Base-by-base conservation (phyloP, 371 early-diverging fungal species). In the Apophysomyces elegans region DNA sequence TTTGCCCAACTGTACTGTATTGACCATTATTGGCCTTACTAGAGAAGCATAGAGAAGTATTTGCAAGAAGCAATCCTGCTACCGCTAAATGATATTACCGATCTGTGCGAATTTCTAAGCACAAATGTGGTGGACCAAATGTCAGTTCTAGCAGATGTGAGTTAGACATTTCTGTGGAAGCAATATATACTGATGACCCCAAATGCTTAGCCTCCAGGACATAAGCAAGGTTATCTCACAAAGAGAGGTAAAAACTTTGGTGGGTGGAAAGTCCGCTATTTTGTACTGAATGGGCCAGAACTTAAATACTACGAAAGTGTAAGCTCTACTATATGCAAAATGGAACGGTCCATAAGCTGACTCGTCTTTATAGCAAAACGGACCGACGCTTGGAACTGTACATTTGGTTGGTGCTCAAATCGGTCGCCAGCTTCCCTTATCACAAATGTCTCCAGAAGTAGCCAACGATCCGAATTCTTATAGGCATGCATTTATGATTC, bases 181-280 rank as follows among this genome's bases (percentile, higher is more conserved):
- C 13, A 0, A 18, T 13, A 21, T 50, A 50, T 18, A 18, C 11
- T 50, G 54, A 50, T 4, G 21, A 1, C 4, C 5, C 9, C 21
- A 5, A 21, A 50, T 21, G 7, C 45, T 26, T 44, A 76, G 61
- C 62, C 61, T 14, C 70, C 74, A 32, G 71, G 70, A 35, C 60
- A 66, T 58, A 92, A 90, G 67, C 91, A 93, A 78, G 96, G 96
- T 1, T 93, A 91, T 61, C 76, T 95, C 58, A 87, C 89, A 59
- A 95, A 95, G 74, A 87, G 90, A 74, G 95, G 93, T 37, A 93
- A 93, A 70, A 91, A 88, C 73, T 91, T 93, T 84, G 93, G 94
- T 59, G 91, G 92, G 13, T 93, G 95, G 92, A 95, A 95, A 73
- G 81, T 88, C 35, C 84, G 95, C 61, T 95, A 89, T 77, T 95